phyloP scores from a whole-genome alignment of 305 asterid genomes.

The Rubia occidens region DNA sequence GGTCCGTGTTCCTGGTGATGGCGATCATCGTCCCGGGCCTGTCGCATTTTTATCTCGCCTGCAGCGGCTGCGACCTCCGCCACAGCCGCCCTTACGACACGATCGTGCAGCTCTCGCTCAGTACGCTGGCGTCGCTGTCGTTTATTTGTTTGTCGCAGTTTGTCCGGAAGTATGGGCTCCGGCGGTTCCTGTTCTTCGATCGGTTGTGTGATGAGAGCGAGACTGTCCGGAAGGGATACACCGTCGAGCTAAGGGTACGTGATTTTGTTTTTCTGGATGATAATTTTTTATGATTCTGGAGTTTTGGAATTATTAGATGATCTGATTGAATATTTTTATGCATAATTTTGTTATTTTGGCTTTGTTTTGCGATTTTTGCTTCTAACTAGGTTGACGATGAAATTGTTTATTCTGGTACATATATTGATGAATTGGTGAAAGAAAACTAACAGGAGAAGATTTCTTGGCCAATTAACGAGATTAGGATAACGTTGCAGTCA shows the following conservation, averaged over 20 bases:
- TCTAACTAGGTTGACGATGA: background rate
- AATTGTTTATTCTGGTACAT: background rate
- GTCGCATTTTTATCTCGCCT: conserved; percentile 67
- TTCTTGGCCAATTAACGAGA: background rate
- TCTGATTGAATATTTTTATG: background rate
- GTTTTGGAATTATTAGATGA: background rate
- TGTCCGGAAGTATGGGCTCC: conserved; percentile 53
- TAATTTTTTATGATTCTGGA: background rate
- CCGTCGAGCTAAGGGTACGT: conserved; percentile 56
- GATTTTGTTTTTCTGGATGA: background rate
- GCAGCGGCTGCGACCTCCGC: conserved; percentile 57
- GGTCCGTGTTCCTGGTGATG: conserved; percentile 51
- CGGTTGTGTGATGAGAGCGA: conserved; percentile 84
- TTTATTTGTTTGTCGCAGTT: conserved; percentile 58
- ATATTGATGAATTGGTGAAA: background rate
- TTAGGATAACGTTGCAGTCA: background rate
- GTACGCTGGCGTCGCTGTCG: conserved; percentile 58
- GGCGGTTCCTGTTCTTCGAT: conserved; percentile 78
- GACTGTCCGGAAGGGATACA: conserved; percentile 66
- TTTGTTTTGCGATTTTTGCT: background rate
- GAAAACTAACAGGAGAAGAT: too few relatives aligned
- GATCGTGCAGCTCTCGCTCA: conserved; percentile 84
- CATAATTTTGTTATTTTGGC: background rate
- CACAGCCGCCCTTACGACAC: conserved; percentile 70
- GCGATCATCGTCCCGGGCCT: conserved; percentile 56